Base-by-base conservation (phyloP, 139 green algal species). In the Chlamydomonas eustigma region DNA sequence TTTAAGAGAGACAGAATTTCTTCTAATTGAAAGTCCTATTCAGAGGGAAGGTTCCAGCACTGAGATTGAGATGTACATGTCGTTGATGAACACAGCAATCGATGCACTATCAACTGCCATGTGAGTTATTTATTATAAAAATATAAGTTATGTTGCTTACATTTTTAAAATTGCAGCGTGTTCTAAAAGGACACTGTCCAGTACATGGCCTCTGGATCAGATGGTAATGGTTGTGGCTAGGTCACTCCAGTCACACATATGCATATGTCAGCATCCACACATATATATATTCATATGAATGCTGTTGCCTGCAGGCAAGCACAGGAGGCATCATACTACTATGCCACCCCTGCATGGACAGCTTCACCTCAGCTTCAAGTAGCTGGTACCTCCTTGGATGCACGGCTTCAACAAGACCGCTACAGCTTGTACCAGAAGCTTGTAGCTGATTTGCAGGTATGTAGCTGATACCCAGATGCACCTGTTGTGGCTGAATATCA, bases 341-440 rank as follows among this genome's bases (percentile, higher is more conserved):
- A 58, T 58, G 44, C 44, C 44, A 12, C 12, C 12, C 12, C 44
- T 12, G 44, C 44, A 12, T 58, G 44, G 44, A 28, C 44, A 58
- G 12, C 44, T 18, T 28, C 18, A 18, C 44, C 44, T 58, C 44
- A 58, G 44, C 44, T 58, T 28, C 44, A 58, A 58, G 44, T 28
- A 58, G 18, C 44, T 28, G 44, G 12, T 18, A 58, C 44, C 44
- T 58, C 44, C 8, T 8, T 70, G 6, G 58, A 70, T 28, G 6
- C 58, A 5, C 6, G 58, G 58, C 58, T 70, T 24, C 58, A 70
- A 28, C 28, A 32, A 8, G 58, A 32, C 25, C 58, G 58, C 58
- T 70, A 70, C 58, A 35, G 25, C 25, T 28, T 70, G 58, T 70
- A 70, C 58, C 58, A 70, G 18, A 24, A 28, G 25, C 18, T 70